phyloP scores from a whole-genome alignment of 2,329 filamentous ascomycete genomes.

The Aspergillus oerlinghausenensis region DNA sequence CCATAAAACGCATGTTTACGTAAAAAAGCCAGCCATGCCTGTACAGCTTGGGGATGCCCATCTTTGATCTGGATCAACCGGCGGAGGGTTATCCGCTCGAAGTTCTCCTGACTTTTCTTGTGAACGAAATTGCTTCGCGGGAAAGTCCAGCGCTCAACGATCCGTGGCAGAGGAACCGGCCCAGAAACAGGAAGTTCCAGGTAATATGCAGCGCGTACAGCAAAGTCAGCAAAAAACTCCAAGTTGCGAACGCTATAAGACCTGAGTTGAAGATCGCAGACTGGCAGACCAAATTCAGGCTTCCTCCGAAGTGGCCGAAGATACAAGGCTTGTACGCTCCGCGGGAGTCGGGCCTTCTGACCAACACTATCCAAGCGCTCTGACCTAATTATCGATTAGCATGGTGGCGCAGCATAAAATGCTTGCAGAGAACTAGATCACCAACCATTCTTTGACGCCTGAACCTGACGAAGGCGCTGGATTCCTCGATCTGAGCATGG shows the following conservation, averaged over 20 bases:
- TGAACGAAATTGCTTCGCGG: conserved; percentile 84
- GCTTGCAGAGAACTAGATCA: neutral
- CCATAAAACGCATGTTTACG: conserved; percentile 90
- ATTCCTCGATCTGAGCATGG: conserved; percentile 10
- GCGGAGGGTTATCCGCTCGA: conserved; percentile 82
- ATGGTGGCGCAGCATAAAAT: neutral
- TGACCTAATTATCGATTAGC: conserved; percentile 24
- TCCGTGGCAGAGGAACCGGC: conserved; percentile 78
- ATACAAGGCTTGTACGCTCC: conserved; percentile 79
- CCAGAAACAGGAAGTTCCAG: conserved; percentile 80
- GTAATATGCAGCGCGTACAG: conserved; percentile 90
- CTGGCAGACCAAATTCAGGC: conserved; percentile 70
- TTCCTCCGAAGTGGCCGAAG: conserved; percentile 75
- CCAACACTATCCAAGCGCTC: conserved; percentile 33
- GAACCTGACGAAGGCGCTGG: conserved; percentile 11
- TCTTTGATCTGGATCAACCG: conserved; percentile 90
- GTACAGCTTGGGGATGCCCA: conserved; percentile 80
- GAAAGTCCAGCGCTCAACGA: conserved; percentile 91
- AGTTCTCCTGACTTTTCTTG: conserved; percentile 98
- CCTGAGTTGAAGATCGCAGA: conserved; percentile 86
- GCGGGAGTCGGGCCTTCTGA: conserved; percentile 58
- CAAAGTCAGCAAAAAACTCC: conserved; percentile 93
- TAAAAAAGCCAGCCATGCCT: conserved; percentile 88
- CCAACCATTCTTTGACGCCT: conserved; percentile 28
- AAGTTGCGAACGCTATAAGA: conserved; percentile 87